Conservation (phyloP, 441 rosid genomes). For the Adansonia rubrostipa region DNA sequence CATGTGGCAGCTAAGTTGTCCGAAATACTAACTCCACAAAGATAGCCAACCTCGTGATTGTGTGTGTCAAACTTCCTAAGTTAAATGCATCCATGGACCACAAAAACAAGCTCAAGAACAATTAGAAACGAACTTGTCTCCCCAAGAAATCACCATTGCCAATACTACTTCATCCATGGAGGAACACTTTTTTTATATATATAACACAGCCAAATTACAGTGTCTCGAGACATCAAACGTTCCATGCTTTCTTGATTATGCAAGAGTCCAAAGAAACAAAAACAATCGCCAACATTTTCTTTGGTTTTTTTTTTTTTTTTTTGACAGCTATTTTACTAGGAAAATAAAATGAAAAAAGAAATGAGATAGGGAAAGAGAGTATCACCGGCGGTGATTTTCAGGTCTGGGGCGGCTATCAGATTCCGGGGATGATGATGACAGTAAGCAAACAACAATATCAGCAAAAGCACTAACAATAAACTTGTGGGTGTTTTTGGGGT, state of each 20-base stretch:
- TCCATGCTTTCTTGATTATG: conserved; percentile 39
- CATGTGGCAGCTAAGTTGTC: conserved; percentile 18
- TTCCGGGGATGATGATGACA: conserved; percentile 39
- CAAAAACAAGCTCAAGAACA: conserved; percentile 9
- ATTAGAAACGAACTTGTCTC: neutral
- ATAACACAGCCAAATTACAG: conserved; percentile 14
- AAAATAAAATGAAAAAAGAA: neutral
- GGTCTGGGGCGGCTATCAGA: conserved; percentile 17
- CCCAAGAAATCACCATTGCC: neutral
- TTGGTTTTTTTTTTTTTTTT: neutral
- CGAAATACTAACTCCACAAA: neutral
- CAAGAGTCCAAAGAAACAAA: conserved; percentile 5
- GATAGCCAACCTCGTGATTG: conserved; percentile 23
- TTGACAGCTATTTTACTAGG: neutral
- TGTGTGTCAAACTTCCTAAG: conserved; percentile 14
- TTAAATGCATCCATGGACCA: conserved; percentile 23
- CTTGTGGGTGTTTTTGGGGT: conserved; percentile 71
- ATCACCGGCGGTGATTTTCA: conserved; percentile 17
- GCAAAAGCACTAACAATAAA: conserved; percentile 76
- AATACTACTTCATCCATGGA: conserved; percentile 12
- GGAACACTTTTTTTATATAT: neutral
- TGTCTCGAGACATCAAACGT: conserved; percentile 39
- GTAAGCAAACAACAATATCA: conserved; percentile 57
- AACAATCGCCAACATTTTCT: neutral
- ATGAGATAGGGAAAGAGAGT: neutral